Evolutionary conservation across 1,139 yeast species (phyloP).

Genomic region (Yamadazyma pseudoaaseri): DNA sequence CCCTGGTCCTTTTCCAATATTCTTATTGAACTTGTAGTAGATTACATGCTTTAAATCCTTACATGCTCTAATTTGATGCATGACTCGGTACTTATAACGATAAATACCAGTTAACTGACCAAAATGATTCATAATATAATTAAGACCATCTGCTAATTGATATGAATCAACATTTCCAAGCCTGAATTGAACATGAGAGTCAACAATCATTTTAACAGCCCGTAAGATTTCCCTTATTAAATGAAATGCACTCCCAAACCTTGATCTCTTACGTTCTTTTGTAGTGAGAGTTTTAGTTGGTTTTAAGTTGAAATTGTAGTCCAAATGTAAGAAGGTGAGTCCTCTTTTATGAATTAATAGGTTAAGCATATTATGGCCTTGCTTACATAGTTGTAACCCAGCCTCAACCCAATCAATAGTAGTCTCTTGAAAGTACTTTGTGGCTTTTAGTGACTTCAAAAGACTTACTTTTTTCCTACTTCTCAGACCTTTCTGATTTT

Average conservation of each 20-base stretch:
- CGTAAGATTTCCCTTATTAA: slow-evolving; percentile 84
- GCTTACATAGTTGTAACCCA: slow-evolving; percentile 88
- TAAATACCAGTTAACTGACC: slow-evolving; percentile 97
- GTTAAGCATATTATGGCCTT: slow-evolving; percentile 93
- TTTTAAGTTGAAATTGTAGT: slow-evolving; percentile 91
- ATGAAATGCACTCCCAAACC: slow-evolving; percentile 97
- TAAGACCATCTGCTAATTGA: slow-evolving; percentile 91
- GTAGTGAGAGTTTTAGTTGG: slow-evolving; percentile 97
- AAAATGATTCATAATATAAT: slow-evolving; percentile 85
- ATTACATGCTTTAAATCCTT: slow-evolving; percentile 92
- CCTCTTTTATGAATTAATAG: slow-evolving; percentile 89
- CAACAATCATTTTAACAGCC: slow-evolving; percentile 80
- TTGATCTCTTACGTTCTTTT: slow-evolving; percentile 90
- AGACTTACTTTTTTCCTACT: slow-evolving; percentile 54
- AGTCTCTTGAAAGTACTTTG: slow-evolving; percentile 90
- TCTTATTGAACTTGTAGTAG: slow-evolving; percentile 73
- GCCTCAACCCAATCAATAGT: slow-evolving; percentile 98
- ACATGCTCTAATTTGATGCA: slow-evolving; percentile 97
- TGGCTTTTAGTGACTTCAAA: slow-evolving; percentile 65
- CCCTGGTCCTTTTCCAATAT: slow-evolving; percentile 97
- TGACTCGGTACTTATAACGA: slow-evolving; percentile 93
- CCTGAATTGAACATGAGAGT: slow-evolving; percentile 88
- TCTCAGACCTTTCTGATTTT: slow-evolving; percentile 22
- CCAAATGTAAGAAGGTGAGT: slow-evolving; percentile 86
- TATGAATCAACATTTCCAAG: slow-evolving; percentile 89